Evolutionary conservation across 257 asterid genomes (phyloP), one percentile per base, ranked within the genome.

Genomic region (Primulina huaijiensis): DNA sequence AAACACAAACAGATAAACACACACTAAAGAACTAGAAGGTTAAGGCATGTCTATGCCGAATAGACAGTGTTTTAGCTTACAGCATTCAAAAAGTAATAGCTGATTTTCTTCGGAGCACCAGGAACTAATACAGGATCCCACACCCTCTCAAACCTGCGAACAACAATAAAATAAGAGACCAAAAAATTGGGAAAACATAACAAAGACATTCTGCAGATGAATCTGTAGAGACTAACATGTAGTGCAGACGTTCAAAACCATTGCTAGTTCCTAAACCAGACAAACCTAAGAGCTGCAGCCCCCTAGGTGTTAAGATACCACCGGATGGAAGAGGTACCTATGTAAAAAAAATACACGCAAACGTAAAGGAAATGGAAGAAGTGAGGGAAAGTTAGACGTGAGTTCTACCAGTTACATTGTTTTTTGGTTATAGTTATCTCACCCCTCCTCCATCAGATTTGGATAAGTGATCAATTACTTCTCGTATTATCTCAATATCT

Each of bases 391-490:
- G 46, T 55, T 52, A 31, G 65, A 73, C 56, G 16, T 33, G 12
- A 67, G 61, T 64, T 76, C 9, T 69, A 64, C 60, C 31, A 65
- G 34, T 61, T 20, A 37, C 35, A 71, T 14, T 27, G 55, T 62
- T 58, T 37, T 46, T 53, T n/a, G 33, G 34, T 43, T 46, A 72
- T 2, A 72, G 56, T 75, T 71, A 71, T 64, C 97, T 79, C 78
- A 93, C 99, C 96, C 97, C 95, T 31, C 97, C 99, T 64, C 91
- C 97, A 75, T 90, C 97, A 65, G 89, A 81, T 63, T 82, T 90
- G 29, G 95, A 88, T 75, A 93, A 77, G 74, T 86, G 75, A 73
- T 80, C 87, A 59, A 93, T 90, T 64, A 89, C 80, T 72, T 89
- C 99, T 40, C 53, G 86, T 59, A 89, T 87, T 65, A 78, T 74